Evolutionary conservation across 257 asterid genomes (phyloP).

Genomic region (Craterostigma plantagineum): DNA sequence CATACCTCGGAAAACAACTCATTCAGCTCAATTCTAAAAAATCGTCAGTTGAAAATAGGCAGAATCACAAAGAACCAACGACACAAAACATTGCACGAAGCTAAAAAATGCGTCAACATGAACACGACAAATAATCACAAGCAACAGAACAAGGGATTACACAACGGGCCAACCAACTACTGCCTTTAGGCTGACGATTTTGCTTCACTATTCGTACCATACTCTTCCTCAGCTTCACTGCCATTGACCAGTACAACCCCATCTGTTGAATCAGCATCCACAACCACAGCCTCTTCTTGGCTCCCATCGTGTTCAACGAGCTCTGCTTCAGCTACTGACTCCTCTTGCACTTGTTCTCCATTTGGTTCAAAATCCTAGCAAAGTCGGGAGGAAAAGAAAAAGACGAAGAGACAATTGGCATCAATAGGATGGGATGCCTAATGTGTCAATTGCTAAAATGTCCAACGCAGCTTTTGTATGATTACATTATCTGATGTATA

Average conservation of each 20-base stretch:
- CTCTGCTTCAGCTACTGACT: constrained; percentile 19
- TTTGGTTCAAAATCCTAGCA: constrained; percentile 36
- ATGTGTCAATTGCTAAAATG: too few relatives aligned
- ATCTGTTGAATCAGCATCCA: constrained; percentile 82
- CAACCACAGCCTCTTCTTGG: constrained; percentile 82
- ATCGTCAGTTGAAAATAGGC: too few relatives aligned
- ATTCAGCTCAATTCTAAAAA: too few relatives aligned
- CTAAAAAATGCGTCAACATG: background rate
- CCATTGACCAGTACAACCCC: constrained; percentile 82
- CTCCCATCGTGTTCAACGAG: constrained; percentile 38
- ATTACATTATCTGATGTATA: too few relatives aligned
- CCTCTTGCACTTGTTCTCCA: constrained; percentile 20
- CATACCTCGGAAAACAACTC: too few relatives aligned
- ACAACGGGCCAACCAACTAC: constrained; percentile 73
- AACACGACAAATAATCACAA: constrained; percentile 79
- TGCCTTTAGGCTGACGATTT: constrained; percentile 95
- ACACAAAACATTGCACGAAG: too few relatives aligned
- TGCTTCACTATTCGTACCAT: constrained; percentile 95
- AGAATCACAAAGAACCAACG: too few relatives aligned
- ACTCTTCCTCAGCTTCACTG: constrained; percentile 91
- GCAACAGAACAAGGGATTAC: constrained; percentile 55
- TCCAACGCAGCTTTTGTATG: too few relatives aligned
- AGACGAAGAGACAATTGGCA: background rate
- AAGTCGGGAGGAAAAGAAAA: background rate
- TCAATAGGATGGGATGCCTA: background rate